A percentile compares a stretch with the other conserved stretches of the same genome.
Conservation (phyloP, 1,284 basidiomycete genomes). For the Ceratobasidium sp. region DNA sequence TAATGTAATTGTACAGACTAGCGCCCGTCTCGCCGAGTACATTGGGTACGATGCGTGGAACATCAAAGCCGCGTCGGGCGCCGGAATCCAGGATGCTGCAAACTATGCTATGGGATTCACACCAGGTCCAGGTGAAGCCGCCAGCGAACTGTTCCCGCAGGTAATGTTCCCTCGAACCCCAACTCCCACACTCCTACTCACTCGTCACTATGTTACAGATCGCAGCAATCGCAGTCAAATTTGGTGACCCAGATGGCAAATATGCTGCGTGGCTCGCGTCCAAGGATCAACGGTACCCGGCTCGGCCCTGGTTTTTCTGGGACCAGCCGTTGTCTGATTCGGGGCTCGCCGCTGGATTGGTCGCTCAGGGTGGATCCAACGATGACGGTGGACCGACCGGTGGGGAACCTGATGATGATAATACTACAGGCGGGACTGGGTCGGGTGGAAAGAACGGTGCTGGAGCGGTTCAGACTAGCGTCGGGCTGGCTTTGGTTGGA, state of each 20-base stretch:
- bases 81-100: constrained; percentile 64
- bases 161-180: constrained; percentile 5
- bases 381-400: constrained; percentile 18
- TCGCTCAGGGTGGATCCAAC: background rate
- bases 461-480: background rate
- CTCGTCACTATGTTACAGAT: background rate
- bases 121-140: constrained; percentile 45
- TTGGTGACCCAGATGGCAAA: constrained; percentile 42
- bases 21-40: constrained; percentile 61
- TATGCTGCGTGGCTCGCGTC: constrained; percentile 41
- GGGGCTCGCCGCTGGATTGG: constrained; percentile 33
- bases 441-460: constrained; percentile 5
- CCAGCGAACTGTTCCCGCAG: constrained; percentile 44
- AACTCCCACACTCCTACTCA: background rate
- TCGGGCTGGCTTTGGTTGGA: background rate
- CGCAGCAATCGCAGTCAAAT: constrained; percentile 42
- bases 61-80: constrained; percentile 56
- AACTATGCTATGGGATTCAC: constrained; percentile 62
- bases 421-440: background rate
- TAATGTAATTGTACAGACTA: constrained; percentile 54
- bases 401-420: background rate
- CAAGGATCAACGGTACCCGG: constrained; percentile 44
- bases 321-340: constrained; percentile 41
- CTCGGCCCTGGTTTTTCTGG: constrained; percentile 44
- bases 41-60: constrained; percentile 60